Percentiles rank a stretch among this genome's conserved stretches.
Evolutionary conservation across 345 rosid species (phyloP).

Genomic region (Salix koriyanagi): DNA sequence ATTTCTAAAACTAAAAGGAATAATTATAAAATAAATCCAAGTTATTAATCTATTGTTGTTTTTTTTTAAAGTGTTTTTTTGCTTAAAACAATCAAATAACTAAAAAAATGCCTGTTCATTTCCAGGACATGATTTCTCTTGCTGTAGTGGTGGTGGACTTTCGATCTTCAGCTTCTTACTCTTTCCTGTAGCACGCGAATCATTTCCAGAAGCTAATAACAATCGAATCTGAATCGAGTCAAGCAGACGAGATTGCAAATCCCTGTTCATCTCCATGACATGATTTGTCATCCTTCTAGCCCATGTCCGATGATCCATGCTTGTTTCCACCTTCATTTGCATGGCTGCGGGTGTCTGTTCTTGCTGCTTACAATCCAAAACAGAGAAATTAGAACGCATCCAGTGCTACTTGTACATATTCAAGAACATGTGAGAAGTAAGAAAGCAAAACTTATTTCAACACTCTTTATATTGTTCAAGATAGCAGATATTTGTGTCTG

Average conservation of each 20-base stretch:
- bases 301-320: slow-evolving; percentile 29
- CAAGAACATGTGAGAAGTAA: background rate
- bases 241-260: slow-evolving; percentile 40
- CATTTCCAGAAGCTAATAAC: slow-evolving; percentile 1
- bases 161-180: slow-evolving; percentile 24
- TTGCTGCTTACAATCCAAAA: slow-evolving; percentile 27
- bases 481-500: background rate
- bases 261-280: slow-evolving; percentile 45
- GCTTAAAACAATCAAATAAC: no score
- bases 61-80: no score
- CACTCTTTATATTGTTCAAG: background rate
- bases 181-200: slow-evolving; percentile 2
- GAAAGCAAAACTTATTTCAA: background rate
- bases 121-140: background rate
- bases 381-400: background rate
- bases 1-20: no score
- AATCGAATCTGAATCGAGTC: slow-evolving; percentile 40
- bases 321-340: slow-evolving; percentile 39
- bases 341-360: slow-evolving; percentile 30
- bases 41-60: no score
- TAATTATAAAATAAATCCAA: no score
- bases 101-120: no score
- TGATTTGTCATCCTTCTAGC: slow-evolving; percentile 42
- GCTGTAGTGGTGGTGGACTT: background rate
- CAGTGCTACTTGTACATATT: background rate